Evolutionary conservation across 202 grass and related monocot species (phyloP), one percentile per base, ranked within the genome.

Genomic region (Zoysia matrella): DNA sequence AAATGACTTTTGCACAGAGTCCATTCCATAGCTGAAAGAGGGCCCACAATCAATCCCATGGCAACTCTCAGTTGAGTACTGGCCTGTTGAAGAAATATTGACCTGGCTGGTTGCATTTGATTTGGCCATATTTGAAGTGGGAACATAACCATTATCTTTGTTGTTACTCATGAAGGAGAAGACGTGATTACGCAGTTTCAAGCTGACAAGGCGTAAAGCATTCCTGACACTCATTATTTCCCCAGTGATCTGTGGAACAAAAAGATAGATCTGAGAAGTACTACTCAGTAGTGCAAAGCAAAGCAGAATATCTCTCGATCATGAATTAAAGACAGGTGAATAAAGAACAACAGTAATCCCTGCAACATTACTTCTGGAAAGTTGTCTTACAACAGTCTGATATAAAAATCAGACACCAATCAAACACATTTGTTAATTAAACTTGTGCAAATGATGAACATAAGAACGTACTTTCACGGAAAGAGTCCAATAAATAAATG

Each of bases 231-330:
- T 83, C 62, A 15, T 49, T 74, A 66, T 6, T 6, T 84, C 54
- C 54, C 86, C 86, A 63, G 61, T 88, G 46, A 88, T 88, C 80
- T 88, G 80, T 69, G 69, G 14, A 73, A 48, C 2, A n/a, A 60
- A 60, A 82, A 72, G 12, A 78, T 36, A 70, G 60, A 67, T 40
- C 61, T 79, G 49, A 83, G 73, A 40, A 79, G 67, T 68, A 30
- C 22, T 48, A 78, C 44, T 18, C 69, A 51, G 36, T 1, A 72
- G 68, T 60, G 66, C 18, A 73, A 73, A 1, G 49, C 51, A 72
- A n/a, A 60, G 30, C 50, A 67, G 41, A 74, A 61, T 51, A 50
- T 45, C 6, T 52, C 30, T 39, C 5, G 16, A 83, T 67, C 15
- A 60, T 69, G 14, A 83, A 11, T 49, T 41, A 61, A 69, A 30